phyloP scores from a whole-genome alignment of 495 filamentous ascomycete species.

The Trypethelium eluteriae region DNA sequence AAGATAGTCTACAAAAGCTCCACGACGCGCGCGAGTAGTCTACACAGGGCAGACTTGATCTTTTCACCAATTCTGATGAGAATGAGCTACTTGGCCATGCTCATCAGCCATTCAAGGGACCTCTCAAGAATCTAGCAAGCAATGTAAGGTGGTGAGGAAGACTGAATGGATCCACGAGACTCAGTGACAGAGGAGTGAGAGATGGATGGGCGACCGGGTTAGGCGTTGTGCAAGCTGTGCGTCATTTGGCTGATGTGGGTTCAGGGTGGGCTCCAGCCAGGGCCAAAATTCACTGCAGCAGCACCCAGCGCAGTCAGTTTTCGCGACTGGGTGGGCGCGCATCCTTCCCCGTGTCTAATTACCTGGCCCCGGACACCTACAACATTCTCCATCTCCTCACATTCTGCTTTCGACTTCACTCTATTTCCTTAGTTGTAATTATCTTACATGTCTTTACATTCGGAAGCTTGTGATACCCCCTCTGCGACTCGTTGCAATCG shows the following conservation, averaged over 20 bases:
- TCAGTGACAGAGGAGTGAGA: no score
- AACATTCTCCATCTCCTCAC: background rate
- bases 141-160: no score
- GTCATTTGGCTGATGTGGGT: background rate
- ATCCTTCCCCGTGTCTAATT: background rate
- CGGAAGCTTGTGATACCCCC: slow-evolving; percentile 11
- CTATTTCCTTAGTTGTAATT: slow-evolving; percentile 6
- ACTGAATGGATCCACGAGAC: no score
- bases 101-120: no score
- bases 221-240: background rate
- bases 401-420: background rate
- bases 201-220: background rate
- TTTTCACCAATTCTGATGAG: no score
- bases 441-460: slow-evolving; percentile 3
- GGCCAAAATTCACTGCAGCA: background rate
- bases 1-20: no score
- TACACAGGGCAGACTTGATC: no score
- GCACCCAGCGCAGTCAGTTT: background rate
- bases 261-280: background rate
- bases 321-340: background rate
- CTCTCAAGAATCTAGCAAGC: no score
- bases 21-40: no score
- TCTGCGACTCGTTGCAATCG: background rate
- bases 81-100: no score
- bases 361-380: background rate